Evolutionary conservation across 2,329 filamentous ascomycete genomes (phyloP).

Genomic region (Claviceps capensis): DNA sequence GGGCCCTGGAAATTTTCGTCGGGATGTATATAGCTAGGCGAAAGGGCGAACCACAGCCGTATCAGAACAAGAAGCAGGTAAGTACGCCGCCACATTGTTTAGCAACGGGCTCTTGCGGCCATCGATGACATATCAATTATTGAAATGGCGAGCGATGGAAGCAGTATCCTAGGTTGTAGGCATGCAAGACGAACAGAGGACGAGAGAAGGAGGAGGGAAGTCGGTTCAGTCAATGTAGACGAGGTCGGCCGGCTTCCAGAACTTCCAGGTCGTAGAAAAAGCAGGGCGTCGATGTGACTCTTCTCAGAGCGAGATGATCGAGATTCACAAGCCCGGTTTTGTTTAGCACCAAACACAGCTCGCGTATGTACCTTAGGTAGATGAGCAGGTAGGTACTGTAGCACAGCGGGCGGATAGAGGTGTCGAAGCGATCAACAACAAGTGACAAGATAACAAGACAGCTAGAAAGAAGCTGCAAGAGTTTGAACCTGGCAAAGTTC

Average conservation of each 20-base stretch:
- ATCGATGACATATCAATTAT: conserved; percentile 14
- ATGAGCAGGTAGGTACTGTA: not conserved
- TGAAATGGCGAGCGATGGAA: conserved; percentile 8
- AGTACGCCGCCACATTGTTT: conserved; percentile 74
- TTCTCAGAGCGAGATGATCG: not conserved
- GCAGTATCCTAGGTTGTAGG: conserved; percentile 5
- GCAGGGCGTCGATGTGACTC: conserved; percentile 1
- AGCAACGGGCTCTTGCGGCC: conserved; percentile 5
- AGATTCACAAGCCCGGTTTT: too few relatives aligned
- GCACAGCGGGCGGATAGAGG: not conserved
- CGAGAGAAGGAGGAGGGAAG: not conserved
- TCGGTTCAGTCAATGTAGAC: conserved; percentile 1
- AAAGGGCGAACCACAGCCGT: conserved; percentile 86
- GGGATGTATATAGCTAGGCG: conserved; percentile 91
- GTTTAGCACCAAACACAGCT: not conserved
- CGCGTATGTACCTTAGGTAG: not conserved
- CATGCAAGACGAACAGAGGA: conserved; percentile 8
- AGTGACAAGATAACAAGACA: too few relatives aligned
- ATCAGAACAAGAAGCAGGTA: conserved; percentile 77
- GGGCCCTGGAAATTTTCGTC: conserved; percentile 99
- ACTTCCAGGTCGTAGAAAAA: conserved; percentile 5
- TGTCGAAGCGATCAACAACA: too few relatives aligned
- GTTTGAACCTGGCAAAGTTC: too few relatives aligned
- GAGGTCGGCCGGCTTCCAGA: not conserved
- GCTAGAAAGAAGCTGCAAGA: too few relatives aligned